Percentiles rank a stretch among this genome's conserved stretches.
These are phyloP conservation scores for Cytospora leucostoma DNA, from an alignment of 2,329 filamentous ascomycete genomes.

Conservation along the genomic window DNA sequence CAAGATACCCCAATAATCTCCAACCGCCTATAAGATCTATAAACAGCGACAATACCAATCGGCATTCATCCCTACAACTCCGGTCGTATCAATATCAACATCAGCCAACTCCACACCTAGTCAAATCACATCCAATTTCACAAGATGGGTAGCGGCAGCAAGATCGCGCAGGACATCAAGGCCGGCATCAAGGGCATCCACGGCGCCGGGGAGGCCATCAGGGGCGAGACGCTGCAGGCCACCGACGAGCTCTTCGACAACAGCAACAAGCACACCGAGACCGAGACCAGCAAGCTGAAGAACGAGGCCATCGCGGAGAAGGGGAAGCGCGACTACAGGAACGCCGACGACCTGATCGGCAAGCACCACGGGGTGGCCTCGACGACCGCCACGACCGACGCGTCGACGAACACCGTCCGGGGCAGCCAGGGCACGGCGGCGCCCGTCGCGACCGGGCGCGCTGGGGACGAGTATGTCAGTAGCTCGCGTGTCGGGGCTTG, in stretches of 20 bases:
- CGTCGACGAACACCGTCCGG: background rate
- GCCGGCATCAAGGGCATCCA: slow-evolving; percentile 37
- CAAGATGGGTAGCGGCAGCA: slow-evolving; percentile 33
- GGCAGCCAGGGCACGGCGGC: background rate
- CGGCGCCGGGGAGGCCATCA: slow-evolving; percentile 37
- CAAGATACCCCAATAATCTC: no score
- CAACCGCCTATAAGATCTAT: no score
- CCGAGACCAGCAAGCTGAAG: slow-evolving; percentile 31
- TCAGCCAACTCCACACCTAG: background rate
- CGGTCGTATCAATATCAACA: background rate
- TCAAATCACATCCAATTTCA: background rate
- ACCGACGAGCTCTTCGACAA: slow-evolving; percentile 37
- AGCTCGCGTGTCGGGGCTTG: background rate
- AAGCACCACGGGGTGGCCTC: slow-evolving; percentile 29
- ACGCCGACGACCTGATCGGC: slow-evolving; percentile 36
- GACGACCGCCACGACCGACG: background rate
- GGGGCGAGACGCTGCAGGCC: slow-evolving; percentile 34
- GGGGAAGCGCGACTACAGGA: slow-evolving; percentile 38
- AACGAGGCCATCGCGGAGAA: slow-evolving; percentile 38
- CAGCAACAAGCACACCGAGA: slow-evolving; percentile 31
- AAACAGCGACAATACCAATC: no score
- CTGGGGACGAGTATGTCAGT: background rate
- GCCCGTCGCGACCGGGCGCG: background rate
- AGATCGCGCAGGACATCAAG: slow-evolving; percentile 37
- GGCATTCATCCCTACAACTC: no score